These are phyloP conservation scores for Pleurotus djamor DNA, from an alignment of 768 basidiomycete genomes.

Conservation along the genomic window DNA sequence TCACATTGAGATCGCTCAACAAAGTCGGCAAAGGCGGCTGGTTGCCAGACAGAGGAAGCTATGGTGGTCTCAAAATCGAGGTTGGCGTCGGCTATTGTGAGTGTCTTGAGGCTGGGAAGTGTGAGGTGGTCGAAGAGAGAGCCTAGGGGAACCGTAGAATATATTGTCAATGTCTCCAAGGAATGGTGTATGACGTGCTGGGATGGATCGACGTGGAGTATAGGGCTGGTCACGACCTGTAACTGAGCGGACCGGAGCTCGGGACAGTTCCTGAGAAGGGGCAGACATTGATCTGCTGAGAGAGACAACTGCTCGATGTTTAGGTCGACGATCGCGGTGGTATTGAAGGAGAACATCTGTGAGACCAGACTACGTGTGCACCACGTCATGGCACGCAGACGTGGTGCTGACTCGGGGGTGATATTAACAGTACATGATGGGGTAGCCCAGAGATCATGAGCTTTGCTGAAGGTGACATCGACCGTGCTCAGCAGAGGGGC, in stretches of 20 bases:
- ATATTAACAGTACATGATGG: neutral
- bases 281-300: constrained; percentile 3
- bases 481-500: constrained; percentile 16
- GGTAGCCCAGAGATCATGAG: neutral
- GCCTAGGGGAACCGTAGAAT: neutral
- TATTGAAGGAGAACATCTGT: neutral
- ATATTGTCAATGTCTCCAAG: constrained; percentile 2
- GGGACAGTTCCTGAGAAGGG: neutral
- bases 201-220: neutral
- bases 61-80: constrained; percentile 1
- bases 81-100: constrained; percentile 9
- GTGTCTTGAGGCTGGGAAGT: constrained; percentile 9
- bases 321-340: neutral
- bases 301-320: constrained; percentile 1
- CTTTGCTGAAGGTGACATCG: constrained; percentile 8
- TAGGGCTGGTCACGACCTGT: constrained; percentile 1
- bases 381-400: neutral
- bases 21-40: constrained; percentile 10
- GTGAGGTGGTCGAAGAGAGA: constrained; percentile 10
- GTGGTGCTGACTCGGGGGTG: constrained; percentile 1
- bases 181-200: neutral
- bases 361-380: neutral
- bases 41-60: constrained; percentile 11
- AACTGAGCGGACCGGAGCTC: neutral
- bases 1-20: constrained; percentile 12